Conservation (phyloP, 371 early-diverging fungal species). For the Syncephalastrum monosporum region DNA sequence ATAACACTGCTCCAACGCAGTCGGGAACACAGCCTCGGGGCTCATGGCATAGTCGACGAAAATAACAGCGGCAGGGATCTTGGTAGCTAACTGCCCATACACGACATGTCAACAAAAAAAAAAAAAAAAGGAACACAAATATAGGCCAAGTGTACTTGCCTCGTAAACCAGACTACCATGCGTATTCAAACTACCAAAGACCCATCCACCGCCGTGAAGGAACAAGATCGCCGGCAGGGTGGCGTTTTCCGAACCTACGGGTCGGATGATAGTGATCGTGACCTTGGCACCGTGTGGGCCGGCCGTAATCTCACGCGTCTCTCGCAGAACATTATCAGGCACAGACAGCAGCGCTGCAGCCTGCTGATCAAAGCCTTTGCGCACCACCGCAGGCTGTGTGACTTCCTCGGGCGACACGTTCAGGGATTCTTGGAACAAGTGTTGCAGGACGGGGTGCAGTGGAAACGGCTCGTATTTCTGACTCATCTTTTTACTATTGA, state of each 20-base stretch:
- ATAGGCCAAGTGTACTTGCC: neutral
- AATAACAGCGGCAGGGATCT: constrained; percentile 15
- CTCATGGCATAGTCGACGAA: constrained; percentile 24
- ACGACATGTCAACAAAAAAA: neutral
- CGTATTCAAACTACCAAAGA: constrained; percentile 10
- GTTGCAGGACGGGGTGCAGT: constrained; percentile 1
- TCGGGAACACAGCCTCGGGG: constrained; percentile 30
- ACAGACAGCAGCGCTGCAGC: constrained; percentile 3
- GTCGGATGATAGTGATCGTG: constrained; percentile 9
- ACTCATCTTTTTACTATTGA: no score
- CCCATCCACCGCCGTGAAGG: constrained; percentile 19
- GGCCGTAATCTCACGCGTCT: neutral
- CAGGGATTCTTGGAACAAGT: constrained; percentile 4
- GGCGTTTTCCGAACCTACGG: constrained; percentile 9
- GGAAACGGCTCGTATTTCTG: constrained; percentile 6
- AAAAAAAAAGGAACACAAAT: neutral
- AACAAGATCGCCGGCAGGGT: constrained; percentile 11
- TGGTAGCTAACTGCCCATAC: neutral
- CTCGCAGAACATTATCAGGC: constrained; percentile 5
- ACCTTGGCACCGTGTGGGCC: constrained; percentile 8
- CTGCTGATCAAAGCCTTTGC: constrained; percentile 6
- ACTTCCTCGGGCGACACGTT: constrained; percentile 5
- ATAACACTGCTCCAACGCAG: constrained; percentile 31
- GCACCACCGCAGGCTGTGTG: neutral
- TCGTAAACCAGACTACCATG: constrained; percentile 5